Evolutionary conservation across 2,329 filamentous ascomycete species (phyloP), one percentile per base, ranked within the genome.

Genomic region (Neonectria coccinea): DNA sequence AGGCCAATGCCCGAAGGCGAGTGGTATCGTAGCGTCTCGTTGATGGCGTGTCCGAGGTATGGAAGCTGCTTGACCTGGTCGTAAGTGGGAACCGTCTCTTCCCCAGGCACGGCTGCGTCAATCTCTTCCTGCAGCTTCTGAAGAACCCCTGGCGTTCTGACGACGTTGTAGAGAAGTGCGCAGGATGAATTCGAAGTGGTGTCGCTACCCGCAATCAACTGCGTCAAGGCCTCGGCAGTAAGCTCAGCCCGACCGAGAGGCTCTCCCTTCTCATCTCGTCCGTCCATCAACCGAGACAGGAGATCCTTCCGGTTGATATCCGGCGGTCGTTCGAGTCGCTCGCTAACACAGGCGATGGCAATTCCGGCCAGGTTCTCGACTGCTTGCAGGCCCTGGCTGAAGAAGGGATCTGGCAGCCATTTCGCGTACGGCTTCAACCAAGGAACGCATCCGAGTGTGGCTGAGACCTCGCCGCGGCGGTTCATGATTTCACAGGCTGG

Each of bases 401-500:
- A 97, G 84, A 97, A 97, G 1, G 90, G 86, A 72, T 97, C 93
- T 0, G 93, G 93, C 9, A 97, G 81, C 77, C 90, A 94, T 72
- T 88, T 89, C 29, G 93, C 94, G 70, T 88, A 97, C 0, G 93
- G 92, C 78, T 92, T 95, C 44, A 97, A 82, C 65, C 82, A 79
- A 0, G 94, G 93, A 61, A 91, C 82, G 72, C 88, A 92, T 4
- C 94, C 94, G 1, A 97, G 84, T 0, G 93, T 89, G 9, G 89
- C 92, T 3, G 91, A 94, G 27, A 97, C 93, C 76, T 97, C 94
- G 56, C 94, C 94, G 42, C 94, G 86, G 11, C 94, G 88, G 81
- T 97, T 97, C 68, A 97, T 85, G 11, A 97, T 94, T 79, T 97
- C 90, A 62, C 97, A 92, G n/a, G 94, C 94, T 1, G 91, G 87